phyloP scores from a whole-genome alignment of 352 stramenopile genomes.

The Pythium periplocum region DNA sequence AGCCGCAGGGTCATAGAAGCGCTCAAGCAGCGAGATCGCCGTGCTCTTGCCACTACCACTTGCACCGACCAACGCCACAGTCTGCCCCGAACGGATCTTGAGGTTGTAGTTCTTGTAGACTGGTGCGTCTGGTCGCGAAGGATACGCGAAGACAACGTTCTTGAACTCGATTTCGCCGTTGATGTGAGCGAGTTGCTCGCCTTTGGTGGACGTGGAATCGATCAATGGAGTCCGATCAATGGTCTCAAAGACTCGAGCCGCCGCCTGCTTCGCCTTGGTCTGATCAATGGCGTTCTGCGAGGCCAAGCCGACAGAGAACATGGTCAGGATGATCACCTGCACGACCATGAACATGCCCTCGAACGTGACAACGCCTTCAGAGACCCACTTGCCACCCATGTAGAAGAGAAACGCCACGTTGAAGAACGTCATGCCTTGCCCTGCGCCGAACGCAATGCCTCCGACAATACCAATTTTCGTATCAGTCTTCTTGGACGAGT shows the following conservation, averaged over 20 bases:
- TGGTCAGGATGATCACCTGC: constrained; percentile 45
- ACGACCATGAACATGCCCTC: constrained; percentile 60
- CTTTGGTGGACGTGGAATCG: constrained; percentile 10
- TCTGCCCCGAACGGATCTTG: too few species aligned
- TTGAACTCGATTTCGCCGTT: constrained; percentile 25
- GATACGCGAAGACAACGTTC: constrained; percentile 16
- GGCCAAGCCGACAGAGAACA: constrained; percentile 36
- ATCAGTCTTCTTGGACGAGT: constrained; percentile 53
- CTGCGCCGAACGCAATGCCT: too few species aligned
- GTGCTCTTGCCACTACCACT: too few species aligned
- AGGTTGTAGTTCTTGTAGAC: too few species aligned
- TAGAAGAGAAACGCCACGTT: constrained; percentile 72
- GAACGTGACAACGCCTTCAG: constrained; percentile 50
- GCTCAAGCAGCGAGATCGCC: too few species aligned
- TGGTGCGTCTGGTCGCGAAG: constrained; percentile 11
- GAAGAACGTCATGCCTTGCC: constrained; percentile 60
- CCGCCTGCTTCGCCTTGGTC: constrained; percentile 21
- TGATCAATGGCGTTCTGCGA: constrained; percentile 21
- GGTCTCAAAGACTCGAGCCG: constrained; percentile 23
- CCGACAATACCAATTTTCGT: too few species aligned
- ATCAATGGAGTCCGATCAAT: constrained; percentile 30
- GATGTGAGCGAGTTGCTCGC: constrained; percentile 11
- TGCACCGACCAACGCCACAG: too few species aligned
- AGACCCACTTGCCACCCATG: constrained; percentile 51
- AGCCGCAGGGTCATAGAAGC: too few species aligned